phyloP scores from a whole-genome alignment of 2,329 filamentous ascomycete genomes.

The Venturiaceae sp. region DNA sequence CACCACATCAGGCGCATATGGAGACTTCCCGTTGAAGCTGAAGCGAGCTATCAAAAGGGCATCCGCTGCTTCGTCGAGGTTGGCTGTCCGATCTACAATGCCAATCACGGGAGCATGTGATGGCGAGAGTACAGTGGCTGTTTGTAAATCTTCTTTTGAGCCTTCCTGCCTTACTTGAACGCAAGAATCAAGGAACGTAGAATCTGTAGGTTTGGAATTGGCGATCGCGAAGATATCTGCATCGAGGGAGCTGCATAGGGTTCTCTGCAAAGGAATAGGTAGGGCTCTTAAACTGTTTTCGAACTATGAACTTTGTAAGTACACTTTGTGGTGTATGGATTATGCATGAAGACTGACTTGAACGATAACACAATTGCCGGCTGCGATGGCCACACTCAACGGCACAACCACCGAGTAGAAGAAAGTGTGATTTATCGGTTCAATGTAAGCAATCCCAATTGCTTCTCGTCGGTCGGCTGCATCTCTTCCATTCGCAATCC shows the following conservation, averaged over 20 bases:
- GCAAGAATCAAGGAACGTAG: conserved; percentile 15
- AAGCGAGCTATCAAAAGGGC: conserved; percentile 45
- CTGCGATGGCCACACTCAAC: conserved; percentile 36
- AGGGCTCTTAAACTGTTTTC: conserved; percentile 16
- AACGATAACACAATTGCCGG: conserved; percentile 42
- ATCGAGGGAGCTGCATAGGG: conserved; percentile 33
- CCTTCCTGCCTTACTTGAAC: conserved; percentile 25
- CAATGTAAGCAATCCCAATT: conserved; percentile 37
- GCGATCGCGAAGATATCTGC: conserved; percentile 38
- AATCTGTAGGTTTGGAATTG: conserved; percentile 19
- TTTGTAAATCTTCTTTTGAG: background rate
- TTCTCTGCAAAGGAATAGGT: conserved; percentile 23
- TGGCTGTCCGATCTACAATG: conserved; percentile 51
- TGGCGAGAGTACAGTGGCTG: conserved; percentile 21
- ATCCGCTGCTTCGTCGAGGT: conserved; percentile 43
- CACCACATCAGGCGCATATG: conserved; percentile 53
- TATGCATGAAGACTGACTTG: conserved; percentile 28
- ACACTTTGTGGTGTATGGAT: background rate
- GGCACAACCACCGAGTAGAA: conserved; percentile 37
- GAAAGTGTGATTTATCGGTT: conserved; percentile 36
- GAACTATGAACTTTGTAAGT: background rate
- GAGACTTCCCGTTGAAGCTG: conserved; percentile 44
- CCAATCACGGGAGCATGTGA: conserved; percentile 34
- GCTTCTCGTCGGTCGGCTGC: conserved; percentile 22
- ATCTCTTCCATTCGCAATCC: conserved; percentile 29